Evolutionary conservation across 768 basidiomycete genomes (phyloP).

Genomic region (Panellus pusillus): DNA sequence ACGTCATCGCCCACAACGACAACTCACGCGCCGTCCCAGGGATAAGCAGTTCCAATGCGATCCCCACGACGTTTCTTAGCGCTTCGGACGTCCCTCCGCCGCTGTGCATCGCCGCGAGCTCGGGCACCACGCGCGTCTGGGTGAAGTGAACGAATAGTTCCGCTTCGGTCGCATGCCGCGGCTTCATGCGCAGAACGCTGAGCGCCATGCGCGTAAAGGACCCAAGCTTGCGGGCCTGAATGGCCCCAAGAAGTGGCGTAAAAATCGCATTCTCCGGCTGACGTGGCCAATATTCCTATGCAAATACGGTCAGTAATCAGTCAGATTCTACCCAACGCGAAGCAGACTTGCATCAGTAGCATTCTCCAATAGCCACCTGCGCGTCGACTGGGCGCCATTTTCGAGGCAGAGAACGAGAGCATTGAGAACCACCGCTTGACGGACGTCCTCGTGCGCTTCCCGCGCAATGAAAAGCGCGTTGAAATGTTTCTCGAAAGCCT

Average conservation of each 20-base stretch:
- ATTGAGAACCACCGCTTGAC: constrained; percentile 37
- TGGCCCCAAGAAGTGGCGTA: constrained; percentile 46
- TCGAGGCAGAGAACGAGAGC: constrained; percentile 54
- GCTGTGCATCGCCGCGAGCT: constrained; percentile 37
- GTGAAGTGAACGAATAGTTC: constrained; percentile 24
- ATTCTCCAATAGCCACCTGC: constrained; percentile 52
- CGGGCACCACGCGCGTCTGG: constrained; percentile 49
- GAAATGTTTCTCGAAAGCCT: constrained; percentile 18
- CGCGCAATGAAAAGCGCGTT: constrained; percentile 14
- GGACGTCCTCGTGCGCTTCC: constrained; percentile 10
- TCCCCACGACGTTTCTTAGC: constrained; percentile 39
- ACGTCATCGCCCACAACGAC: constrained; percentile 31
- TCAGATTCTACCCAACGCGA: neutral
- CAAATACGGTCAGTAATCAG: neutral
- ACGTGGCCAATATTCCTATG: constrained; percentile 51
- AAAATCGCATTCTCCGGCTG: constrained; percentile 30
- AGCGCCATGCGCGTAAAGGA: constrained; percentile 36
- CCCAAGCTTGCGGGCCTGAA: constrained; percentile 49
- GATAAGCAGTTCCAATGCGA: constrained; percentile 43
- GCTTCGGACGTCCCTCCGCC: constrained; percentile 30
- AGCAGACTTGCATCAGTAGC: constrained; percentile 45
- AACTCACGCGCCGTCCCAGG: constrained; percentile 29
- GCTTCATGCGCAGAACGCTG: constrained; percentile 28
- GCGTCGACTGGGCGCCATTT: constrained; percentile 41
- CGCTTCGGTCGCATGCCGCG: constrained; percentile 10